Percentiles rank a stretch among this genome's conserved stretches.
These are phyloP conservation scores for Friedmanniomyces simplex DNA, from an alignment of 495 filamentous ascomycete species.

Conservation along the genomic window DNA sequence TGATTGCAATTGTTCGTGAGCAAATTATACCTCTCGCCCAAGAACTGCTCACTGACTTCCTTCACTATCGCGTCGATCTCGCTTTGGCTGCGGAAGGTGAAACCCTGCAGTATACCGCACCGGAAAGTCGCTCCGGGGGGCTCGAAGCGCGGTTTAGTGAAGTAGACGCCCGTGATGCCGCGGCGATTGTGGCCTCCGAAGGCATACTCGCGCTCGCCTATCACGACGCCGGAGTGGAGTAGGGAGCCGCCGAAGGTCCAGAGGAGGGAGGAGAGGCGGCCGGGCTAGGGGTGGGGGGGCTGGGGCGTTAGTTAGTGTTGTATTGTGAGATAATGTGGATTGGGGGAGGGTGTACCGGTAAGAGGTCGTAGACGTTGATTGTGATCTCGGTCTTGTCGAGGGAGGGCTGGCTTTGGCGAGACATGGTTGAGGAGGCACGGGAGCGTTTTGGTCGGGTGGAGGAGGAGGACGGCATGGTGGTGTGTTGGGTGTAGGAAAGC, in stretches of 20 bases:
- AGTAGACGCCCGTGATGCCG: conserved; percentile 66
- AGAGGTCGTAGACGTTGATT: conserved; percentile 73
- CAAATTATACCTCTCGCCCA: conserved; percentile 62
- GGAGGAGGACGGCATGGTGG: not conserved
- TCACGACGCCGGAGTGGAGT: conserved; percentile 70
- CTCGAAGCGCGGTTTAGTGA: conserved; percentile 53
- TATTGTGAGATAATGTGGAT: not conserved
- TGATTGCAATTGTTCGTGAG: conserved; percentile 76
- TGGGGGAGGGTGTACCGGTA: conserved; percentile 42
- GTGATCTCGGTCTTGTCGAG: conserved; percentile 57
- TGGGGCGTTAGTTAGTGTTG: not conserved
- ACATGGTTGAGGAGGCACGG: conserved; percentile 18
- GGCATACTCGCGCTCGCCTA: conserved; percentile 66
- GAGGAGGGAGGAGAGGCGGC: conserved; percentile 53
- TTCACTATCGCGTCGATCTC: conserved; percentile 60
- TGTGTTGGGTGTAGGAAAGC: too few relatives aligned
- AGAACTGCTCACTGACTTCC: conserved; percentile 54
- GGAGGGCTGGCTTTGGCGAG: conserved; percentile 47
- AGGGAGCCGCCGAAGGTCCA: conserved; percentile 64
- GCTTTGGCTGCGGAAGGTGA: conserved; percentile 48
- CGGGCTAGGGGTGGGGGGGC: conserved; percentile 40
- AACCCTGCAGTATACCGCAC: conserved; percentile 59
- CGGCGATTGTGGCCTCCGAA: conserved; percentile 66
- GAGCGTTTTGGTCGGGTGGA: conserved; percentile 18
- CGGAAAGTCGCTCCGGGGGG: conserved; percentile 66